These are phyloP conservation scores for Coemansia sp. DNA, from an alignment of 192 early-diverging fungal species.

Conservation along the genomic window DNA sequence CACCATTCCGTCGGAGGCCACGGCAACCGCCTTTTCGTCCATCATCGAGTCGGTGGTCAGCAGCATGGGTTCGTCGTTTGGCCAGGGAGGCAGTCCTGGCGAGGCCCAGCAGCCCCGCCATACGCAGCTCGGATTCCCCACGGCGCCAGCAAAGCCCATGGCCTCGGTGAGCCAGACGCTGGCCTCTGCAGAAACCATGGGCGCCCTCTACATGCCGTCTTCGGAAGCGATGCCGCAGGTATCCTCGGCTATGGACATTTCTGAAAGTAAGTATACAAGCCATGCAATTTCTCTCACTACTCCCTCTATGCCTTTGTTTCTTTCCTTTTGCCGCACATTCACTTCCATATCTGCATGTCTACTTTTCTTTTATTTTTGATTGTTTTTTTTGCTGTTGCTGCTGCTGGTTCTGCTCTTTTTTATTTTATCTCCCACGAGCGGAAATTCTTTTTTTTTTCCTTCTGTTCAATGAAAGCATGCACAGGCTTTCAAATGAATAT, in stretches of 20 bases:
- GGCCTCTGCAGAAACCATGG: constrained; percentile 13
- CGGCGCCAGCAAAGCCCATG: background rate
- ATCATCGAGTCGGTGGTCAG: constrained; percentile 1
- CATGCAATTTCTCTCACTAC: background rate
- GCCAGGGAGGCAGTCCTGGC: background rate
- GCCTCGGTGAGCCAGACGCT: background rate
- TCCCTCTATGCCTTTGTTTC: background rate
- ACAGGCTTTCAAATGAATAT: background rate
- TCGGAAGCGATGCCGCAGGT: constrained; percentile 14
- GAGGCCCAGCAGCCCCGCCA: background rate
- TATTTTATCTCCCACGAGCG: no score
- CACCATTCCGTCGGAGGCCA: background rate
- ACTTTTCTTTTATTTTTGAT: background rate
- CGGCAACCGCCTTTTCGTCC: background rate
- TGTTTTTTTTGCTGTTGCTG: background rate
- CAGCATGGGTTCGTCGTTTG: background rate
- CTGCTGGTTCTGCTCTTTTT: no score
- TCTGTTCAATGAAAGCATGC: background rate
- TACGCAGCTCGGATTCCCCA: background rate
- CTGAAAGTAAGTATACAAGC: constrained; percentile 24
- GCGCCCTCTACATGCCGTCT: constrained; percentile 48
- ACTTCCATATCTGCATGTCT: no score
- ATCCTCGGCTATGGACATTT: background rate
- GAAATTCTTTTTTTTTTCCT: background rate
- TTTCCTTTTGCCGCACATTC: background rate